Evolutionary conservation across 257 asterid species (phyloP), one percentile per base, ranked within the genome.

Genomic region (Jacaranda mimosifolia): DNA sequence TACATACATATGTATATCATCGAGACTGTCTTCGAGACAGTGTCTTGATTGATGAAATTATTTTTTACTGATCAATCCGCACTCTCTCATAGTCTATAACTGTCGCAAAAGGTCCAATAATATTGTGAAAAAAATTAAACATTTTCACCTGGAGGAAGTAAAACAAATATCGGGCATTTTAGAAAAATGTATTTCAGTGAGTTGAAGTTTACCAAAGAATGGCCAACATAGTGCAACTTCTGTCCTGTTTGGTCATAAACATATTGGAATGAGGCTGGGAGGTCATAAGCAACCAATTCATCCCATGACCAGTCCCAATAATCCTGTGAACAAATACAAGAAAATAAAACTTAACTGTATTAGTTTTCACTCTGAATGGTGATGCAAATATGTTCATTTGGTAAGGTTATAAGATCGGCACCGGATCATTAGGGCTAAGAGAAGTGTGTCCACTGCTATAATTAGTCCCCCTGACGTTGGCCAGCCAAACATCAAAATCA

Each of bases 231-330:
- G 73, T 92, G 95, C 46, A 85, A 68, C 71, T 86, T 86, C 81
- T 85, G 89, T 9, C 92, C 93, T 3, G 97, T 92, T 80, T 85
- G 91, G 49, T 67, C 75, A 65, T 89, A 55, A 17, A 92, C 89
- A 32, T 89, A 89, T 53, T 84, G 74, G 53, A 87, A 72, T 6
- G 69, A 75, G 12, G 96, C 87, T 32, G 92, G 91, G 15, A 90
- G 87, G 68, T 92, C 97, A 74, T 85, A 89, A 18, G 82, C 86
- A 35, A 83, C 94, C 69, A 92, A 74, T 88, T 92, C 97, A 66
- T 92, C 97, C 97, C 97, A 90, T 53, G 96, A 89, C 97, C 97
- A 92, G 40, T 92, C 79, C 97, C 95, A 92, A 8, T 79, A 92
- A 9, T 69, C 81, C 97, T 92, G 81, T 73, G 15, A 46, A 68